phyloP scores from a whole-genome alignment of 352 stramenopile species.

The Phytophthora pinifolia region DNA sequence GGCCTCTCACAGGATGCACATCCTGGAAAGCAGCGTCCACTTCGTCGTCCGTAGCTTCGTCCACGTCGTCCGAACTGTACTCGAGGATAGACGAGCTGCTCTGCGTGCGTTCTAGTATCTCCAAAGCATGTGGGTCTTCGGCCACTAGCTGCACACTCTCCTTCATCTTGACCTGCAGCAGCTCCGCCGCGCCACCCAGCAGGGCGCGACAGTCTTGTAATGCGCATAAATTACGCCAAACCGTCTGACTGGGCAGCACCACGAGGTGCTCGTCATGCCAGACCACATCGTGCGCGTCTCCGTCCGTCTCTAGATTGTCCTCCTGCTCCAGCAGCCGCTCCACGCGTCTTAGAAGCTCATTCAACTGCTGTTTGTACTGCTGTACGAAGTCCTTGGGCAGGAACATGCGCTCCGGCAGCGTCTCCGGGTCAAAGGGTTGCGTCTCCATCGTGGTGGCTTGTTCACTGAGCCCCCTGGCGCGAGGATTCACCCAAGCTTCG shows the following conservation, averaged over 20 bases:
- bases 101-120: conserved; percentile 33
- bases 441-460: not conserved
- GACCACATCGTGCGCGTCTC: conserved; percentile 30
- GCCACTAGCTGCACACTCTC: conserved; percentile 56
- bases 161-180: conserved; percentile 68
- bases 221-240: conserved; percentile 67
- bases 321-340: conserved; percentile 58
- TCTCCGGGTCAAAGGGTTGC: conserved; percentile 32
- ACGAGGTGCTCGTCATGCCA: conserved; percentile 41
- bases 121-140: conserved; percentile 44
- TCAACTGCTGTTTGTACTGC: conserved; percentile 61
- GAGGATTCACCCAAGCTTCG: too few species aligned
- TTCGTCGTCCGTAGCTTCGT: conserved; percentile 49
- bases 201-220: conserved; percentile 55
- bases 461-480: too few species aligned
- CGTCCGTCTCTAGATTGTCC: conserved; percentile 57
- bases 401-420: conserved; percentile 51
- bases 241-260: conserved; percentile 42
- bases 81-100: conserved; percentile 50
- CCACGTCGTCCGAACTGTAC: conserved; percentile 52
- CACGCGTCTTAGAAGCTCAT: conserved; percentile 57
- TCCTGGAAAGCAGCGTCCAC: conserved; percentile 58
- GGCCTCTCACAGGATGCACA: conserved; percentile 72
- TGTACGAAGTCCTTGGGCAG: conserved; percentile 57
- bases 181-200: conserved; percentile 36